A percentile compares a stretch with the other conserved stretches of the same genome.
These are phyloP conservation scores for Neurospora crassa DNA, from an alignment of 2,329 filamentous ascomycete species.

Conservation along the genomic window DNA sequence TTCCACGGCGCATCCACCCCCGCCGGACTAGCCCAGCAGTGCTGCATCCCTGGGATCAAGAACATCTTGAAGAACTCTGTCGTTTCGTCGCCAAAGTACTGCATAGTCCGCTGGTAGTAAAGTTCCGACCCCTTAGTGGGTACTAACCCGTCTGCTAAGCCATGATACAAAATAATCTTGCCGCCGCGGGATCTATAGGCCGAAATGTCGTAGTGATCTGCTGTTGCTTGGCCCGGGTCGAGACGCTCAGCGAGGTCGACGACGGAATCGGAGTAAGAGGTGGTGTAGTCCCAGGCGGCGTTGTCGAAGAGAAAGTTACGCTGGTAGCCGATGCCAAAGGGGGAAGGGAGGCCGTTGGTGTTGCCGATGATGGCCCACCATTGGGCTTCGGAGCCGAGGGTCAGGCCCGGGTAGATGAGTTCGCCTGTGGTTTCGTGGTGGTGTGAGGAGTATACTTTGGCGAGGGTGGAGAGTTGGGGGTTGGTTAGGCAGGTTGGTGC, in stretches of 20 bases:
- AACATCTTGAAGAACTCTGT: slow-evolving; percentile 43
- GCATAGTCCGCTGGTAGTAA: slow-evolving; percentile 24
- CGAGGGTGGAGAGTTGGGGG: slow-evolving; percentile 25
- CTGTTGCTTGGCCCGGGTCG: slow-evolving; percentile 22
- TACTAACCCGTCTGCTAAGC: slow-evolving; percentile 28
- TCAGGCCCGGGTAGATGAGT: slow-evolving; percentile 26
- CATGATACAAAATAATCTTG: slow-evolving; percentile 34
- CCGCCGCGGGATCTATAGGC: slow-evolving; percentile 25
- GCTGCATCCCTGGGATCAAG: slow-evolving; percentile 39
- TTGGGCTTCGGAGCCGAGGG: slow-evolving; percentile 32
- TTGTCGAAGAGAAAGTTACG: slow-evolving; percentile 21
- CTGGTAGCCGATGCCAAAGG: slow-evolving; percentile 20
- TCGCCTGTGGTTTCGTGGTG: slow-evolving; percentile 13
- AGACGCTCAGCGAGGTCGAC: slow-evolving; percentile 16
- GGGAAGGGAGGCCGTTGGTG: slow-evolving; percentile 6
- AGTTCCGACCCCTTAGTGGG: slow-evolving; percentile 21
- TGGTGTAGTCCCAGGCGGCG: slow-evolving; percentile 22
- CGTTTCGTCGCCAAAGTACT: slow-evolving; percentile 5
- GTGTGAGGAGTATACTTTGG: slow-evolving; percentile 22
- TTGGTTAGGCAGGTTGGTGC: slow-evolving; percentile 27
- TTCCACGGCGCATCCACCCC: slow-evolving; percentile 26
- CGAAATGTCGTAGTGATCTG: slow-evolving; percentile 20
- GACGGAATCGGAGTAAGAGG: slow-evolving; percentile 20
- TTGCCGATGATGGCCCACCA: slow-evolving; percentile 14
- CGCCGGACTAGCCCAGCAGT: slow-evolving; percentile 29